Percentiles rank a stretch among this genome's conserved stretches.
Evolutionary conservation across 108 stramenopile genomes (phyloP).

Genomic region (Nitzschia sp.): DNA sequence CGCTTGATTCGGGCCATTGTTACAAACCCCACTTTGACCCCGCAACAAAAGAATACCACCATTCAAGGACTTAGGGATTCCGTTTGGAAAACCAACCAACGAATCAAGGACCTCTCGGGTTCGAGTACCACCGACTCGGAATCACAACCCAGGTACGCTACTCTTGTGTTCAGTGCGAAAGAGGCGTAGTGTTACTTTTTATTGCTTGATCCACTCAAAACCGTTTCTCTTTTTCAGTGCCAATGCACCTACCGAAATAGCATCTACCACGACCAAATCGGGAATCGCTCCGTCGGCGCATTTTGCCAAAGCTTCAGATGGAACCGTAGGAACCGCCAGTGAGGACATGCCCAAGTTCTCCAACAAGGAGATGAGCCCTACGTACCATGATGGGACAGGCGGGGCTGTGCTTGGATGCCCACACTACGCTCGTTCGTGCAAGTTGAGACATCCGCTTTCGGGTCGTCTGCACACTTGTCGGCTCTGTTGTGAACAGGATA

Average conservation of each 20-base stretch:
- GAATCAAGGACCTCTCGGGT: constrained; percentile 33
- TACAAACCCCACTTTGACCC: constrained; percentile 68
- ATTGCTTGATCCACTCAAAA: no score
- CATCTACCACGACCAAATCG: no score
- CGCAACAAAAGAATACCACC: constrained; percentile 72
- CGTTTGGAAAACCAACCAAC: constrained; percentile 80
- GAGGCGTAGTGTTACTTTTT: no score
- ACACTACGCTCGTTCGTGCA: constrained; percentile 88
- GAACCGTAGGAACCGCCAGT: constrained; percentile 60
- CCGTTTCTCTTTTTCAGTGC: background rate
- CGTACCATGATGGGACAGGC: constrained; percentile 75
- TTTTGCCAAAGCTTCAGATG: constrained; percentile 56
- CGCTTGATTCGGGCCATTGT: constrained; percentile 80
- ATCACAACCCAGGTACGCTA: background rate
- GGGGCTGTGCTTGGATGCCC: constrained; percentile 82
- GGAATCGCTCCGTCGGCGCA: constrained; percentile 52
- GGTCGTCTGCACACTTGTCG: constrained; percentile 90
- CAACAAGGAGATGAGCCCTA: constrained; percentile 77
- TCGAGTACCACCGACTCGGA: background rate
- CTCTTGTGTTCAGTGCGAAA: no score
- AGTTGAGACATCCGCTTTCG: constrained; percentile 85
- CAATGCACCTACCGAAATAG: no score
- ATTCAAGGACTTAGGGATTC: constrained; percentile 83
- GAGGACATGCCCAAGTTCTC: constrained; percentile 66
- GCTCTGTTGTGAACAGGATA: constrained; percentile 89